These are phyloP conservation scores for Botryosphaeria agaves DNA, from an alignment of 2,329 filamentous ascomycete genomes.

Conservation along the genomic window DNA sequence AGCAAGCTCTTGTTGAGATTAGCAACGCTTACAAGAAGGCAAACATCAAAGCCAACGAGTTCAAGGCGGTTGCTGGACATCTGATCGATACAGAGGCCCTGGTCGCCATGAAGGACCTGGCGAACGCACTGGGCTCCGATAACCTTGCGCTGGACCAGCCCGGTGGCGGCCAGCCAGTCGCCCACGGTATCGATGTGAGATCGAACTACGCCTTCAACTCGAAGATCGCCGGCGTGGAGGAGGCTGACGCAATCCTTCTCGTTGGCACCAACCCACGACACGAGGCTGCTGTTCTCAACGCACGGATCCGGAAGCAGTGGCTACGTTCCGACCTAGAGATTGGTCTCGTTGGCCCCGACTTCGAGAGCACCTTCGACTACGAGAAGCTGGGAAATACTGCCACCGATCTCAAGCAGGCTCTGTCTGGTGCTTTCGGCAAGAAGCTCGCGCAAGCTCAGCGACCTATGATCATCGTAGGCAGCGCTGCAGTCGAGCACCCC, in stretches of 20 bases:
- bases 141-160: conserved; percentile 89
- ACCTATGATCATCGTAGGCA: conserved; percentile 94
- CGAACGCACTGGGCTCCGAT: conserved; percentile 91
- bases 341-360: conserved; percentile 76
- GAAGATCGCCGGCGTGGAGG: conserved; percentile 80
- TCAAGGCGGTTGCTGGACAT: conserved; percentile 87
- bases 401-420: conserved; percentile 64
- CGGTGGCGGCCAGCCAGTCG: conserved; percentile 62
- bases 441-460: conserved; percentile 74
- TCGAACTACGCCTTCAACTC: conserved; percentile 97
- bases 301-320: conserved; percentile 96
- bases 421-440: conserved; percentile 80
- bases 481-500: conserved; percentile 73
- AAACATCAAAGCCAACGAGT: conserved; percentile 76
- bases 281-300: conserved; percentile 89
- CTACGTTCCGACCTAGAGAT: conserved; percentile 87
- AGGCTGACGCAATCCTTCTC: conserved; percentile 80
- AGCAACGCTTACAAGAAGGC: conserved; percentile 62
- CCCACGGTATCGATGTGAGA: conserved; percentile 84
- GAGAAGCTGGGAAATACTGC: conserved; percentile 73
- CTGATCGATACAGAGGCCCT: conserved; percentile 84
- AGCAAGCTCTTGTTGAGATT: conserved; percentile 84
- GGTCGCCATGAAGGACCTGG: conserved; percentile 91
- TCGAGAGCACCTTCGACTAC: conserved; percentile 89
- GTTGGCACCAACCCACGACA: conserved; percentile 91